These are phyloP conservation scores for Teratosphaeriaceae sp. DNA, from an alignment of 2,329 filamentous ascomycete species.

Conservation along the genomic window DNA sequence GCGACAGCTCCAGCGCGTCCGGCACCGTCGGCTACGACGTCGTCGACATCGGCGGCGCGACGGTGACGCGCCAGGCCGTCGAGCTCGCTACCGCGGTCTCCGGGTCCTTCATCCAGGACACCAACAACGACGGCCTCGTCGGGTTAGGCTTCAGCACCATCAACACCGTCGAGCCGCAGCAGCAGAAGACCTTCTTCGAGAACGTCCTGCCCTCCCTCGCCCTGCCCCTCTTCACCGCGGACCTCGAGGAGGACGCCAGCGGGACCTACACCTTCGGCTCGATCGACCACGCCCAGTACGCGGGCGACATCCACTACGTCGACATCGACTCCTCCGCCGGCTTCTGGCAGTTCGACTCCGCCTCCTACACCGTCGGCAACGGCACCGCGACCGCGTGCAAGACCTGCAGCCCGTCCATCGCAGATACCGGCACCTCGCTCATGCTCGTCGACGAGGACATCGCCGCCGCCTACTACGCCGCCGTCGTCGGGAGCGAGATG, in stretches of 20 bases:
- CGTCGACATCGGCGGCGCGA: constrained; percentile 60
- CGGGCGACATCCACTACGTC: constrained; percentile 55
- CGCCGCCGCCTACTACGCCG: constrained; percentile 35
- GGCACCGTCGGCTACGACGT: constrained; percentile 63
- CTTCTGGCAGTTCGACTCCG: constrained; percentile 62
- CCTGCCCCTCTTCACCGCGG: constrained; percentile 63
- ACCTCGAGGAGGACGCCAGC: constrained; percentile 49
- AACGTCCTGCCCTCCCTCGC: constrained; percentile 57
- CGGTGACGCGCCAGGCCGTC: constrained; percentile 56
- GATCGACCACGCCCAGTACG: constrained; percentile 59
- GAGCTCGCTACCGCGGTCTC: constrained; percentile 58
- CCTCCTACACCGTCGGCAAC: constrained; percentile 48
- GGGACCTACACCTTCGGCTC: constrained; percentile 69
- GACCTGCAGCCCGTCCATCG: constrained; percentile 35
- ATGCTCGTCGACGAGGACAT: constrained; percentile 52
- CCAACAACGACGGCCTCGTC: constrained; percentile 60
- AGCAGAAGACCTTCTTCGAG: constrained; percentile 68
- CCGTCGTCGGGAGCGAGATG: constrained; percentile 34
- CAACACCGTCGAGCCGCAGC: constrained; percentile 57
- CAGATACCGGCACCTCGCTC: constrained; percentile 55
- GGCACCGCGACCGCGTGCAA: constrained; percentile 42
- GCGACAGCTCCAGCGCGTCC: constrained; percentile 56
- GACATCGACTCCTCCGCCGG: constrained; percentile 55
- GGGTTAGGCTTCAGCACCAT: constrained; percentile 60
- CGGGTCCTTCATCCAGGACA: constrained; percentile 51